Evolutionary conservation across 225 moss, liverwort and hornwort species (phyloP).

Genomic region (Sphagnum contortum): DNA sequence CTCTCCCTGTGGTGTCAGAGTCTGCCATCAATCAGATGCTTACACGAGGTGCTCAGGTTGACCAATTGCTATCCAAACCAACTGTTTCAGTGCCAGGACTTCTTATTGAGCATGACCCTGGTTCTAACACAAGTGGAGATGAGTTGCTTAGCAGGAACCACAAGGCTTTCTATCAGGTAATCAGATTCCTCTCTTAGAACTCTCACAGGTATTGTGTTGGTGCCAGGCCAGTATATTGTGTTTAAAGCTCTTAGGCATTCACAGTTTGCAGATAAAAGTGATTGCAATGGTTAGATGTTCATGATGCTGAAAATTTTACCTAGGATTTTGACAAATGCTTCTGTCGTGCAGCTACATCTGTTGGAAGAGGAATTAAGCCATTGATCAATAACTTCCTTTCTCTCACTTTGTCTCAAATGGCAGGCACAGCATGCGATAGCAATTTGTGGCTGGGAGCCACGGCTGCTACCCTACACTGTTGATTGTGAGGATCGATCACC

Average conservation of each 20-base stretch:
- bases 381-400: no score
- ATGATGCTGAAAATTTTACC: no score
- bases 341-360: no score
- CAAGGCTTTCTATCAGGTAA: conserved; percentile 66
- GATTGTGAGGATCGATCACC: conserved; percentile 50
- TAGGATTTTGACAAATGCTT: no score
- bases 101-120: conserved; percentile 21
- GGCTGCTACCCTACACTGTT: conserved; percentile 75
- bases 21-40: conserved; percentile 56
- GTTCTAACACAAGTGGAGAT: conserved; percentile 43
- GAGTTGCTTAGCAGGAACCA: conserved; percentile 31
- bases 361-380: no score
- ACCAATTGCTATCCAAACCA: conserved; percentile 59
- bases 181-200: neutral
- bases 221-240: neutral
- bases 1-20: conserved; percentile 72
- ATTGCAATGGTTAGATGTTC: no score
- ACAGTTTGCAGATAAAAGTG: no score
- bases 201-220: neutral
- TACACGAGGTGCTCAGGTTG: conserved; percentile 54
- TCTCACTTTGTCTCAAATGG: conserved; percentile 3
- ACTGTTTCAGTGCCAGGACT: conserved; percentile 28
- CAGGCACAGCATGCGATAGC: conserved; percentile 82
- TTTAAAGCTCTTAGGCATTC: no score
- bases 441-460: conserved; percentile 94